phyloP scores from a whole-genome alignment of 257 asterid species.

The Leptodermis oblonga region DNA sequence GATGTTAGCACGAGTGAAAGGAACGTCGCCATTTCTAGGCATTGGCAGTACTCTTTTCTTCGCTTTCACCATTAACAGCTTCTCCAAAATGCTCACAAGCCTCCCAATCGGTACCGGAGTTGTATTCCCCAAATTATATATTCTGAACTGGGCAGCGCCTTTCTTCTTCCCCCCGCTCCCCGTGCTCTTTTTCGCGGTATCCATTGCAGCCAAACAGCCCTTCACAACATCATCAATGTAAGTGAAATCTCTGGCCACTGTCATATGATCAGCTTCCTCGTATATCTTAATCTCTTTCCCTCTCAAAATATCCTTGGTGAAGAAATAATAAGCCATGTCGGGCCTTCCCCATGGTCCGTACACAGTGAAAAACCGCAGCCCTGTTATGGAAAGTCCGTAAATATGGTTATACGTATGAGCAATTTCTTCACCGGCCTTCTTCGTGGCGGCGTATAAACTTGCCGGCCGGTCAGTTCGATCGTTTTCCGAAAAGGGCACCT shows the following conservation, averaged over 20 bases:
- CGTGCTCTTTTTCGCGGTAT: conserved; percentile 56
- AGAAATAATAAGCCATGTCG: conserved; percentile 82
- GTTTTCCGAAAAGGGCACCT: conserved; percentile 72
- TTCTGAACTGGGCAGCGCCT: conserved; percentile 54
- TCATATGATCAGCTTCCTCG: conserved; percentile 58
- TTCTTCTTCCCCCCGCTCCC: conserved; percentile 69
- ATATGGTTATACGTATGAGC: conserved; percentile 80
- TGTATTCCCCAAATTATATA: conserved; percentile 67
- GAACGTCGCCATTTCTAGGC: conserved; percentile 75
- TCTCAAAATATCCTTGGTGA: conserved; percentile 65
- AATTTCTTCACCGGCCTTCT: conserved; percentile 83
- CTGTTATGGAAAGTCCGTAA: conserved; percentile 71
- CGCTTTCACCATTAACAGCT: conserved; percentile 59
- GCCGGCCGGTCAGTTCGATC: conserved; percentile 81
- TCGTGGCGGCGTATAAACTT: conserved; percentile 80
- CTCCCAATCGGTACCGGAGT: conserved; percentile 53
- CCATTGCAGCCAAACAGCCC: conserved; percentile 74
- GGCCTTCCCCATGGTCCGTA: conserved; percentile 97
- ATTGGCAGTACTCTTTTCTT: conserved; percentile 48
- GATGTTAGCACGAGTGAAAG: conserved; percentile 66
- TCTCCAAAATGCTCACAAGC: conserved; percentile 69
- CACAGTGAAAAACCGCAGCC: conserved; percentile 70
- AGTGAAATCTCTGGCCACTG: conserved; percentile 76
- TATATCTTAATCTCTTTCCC: conserved; percentile 69
- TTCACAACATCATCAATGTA: conserved; percentile 79